Conservation (phyloP, 2,329 filamentous ascomycete genomes). For the Fusarium sublunatum region DNA sequence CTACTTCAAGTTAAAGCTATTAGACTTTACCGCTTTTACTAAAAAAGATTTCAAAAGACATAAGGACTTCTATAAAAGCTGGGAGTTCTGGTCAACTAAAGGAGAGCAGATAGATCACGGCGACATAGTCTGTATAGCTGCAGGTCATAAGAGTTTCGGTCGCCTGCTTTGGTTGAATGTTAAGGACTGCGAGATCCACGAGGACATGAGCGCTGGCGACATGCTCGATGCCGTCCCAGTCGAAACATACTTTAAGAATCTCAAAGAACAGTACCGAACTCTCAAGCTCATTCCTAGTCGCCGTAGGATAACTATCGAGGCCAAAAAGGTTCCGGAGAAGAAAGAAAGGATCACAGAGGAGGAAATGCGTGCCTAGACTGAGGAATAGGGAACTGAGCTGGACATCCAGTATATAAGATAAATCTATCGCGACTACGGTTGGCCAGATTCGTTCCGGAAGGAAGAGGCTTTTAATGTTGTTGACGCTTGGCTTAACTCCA, state of each 20-base stretch:
- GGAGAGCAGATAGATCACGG: constrained; percentile 8
- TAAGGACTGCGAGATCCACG: constrained; percentile 21
- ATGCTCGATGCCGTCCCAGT: neutral
- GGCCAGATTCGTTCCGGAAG: constrained; percentile 50
- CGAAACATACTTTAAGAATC: constrained; percentile 36
- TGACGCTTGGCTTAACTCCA: neutral
- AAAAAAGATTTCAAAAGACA: constrained; percentile 15
- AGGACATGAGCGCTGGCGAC: neutral
- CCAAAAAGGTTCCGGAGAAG: neutral
- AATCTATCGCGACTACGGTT: constrained; percentile 49
- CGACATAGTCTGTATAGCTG: constrained; percentile 22
- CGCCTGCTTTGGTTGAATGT: constrained; percentile 23
- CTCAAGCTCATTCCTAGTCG: neutral
- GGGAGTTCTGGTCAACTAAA: constrained; percentile 26
- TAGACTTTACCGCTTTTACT: constrained; percentile 26
- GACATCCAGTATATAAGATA: constrained; percentile 10
- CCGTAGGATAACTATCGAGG: neutral
- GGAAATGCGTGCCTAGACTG: neutral
- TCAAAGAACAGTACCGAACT: neutral
- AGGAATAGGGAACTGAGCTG: neutral
- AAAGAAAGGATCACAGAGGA: neutral
- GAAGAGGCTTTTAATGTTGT: constrained; percentile 32
- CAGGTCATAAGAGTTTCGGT: neutral
- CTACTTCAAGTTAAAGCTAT: constrained; percentile 18
- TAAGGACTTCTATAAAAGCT: neutral